Evolutionary conservation across 2,329 filamentous ascomycete species (phyloP), one percentile per base, ranked within the genome.

Genomic region (Pestalotiopsis sp.): DNA sequence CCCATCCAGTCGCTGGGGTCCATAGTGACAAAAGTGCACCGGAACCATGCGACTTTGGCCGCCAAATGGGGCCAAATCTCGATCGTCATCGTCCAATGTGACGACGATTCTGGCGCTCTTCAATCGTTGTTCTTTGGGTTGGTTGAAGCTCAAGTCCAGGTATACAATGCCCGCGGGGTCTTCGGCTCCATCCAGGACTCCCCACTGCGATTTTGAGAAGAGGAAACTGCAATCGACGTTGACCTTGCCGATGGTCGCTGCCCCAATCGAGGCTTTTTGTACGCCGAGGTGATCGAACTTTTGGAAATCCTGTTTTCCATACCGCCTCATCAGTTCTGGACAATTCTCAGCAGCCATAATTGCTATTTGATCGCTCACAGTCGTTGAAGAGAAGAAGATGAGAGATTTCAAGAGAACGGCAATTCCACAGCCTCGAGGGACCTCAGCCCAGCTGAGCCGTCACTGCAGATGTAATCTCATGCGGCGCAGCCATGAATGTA

Each of bases 181-280:
- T 20, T 73, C 61, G 9, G 66, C 68, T 1, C 62, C 63, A 14
- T 67, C 68, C 6, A 76, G 63, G 9, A 74, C 70, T 3, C 75
- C 75, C 75, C 75, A 77, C 67, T 71, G 70, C 1, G 75, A 76
- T 52, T 74, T 74, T 44, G 70, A 69, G 63, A 76, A 76, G 17
- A 73, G 67, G 58, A 77, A 76, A n/a, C 69, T 67, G 67, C 74
- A 76, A 38, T 74, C 71, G 11, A 76, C 74, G 9, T 70, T 69
- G 13, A 76, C 67, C 30, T 74, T 72, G 0, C 74, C 74, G 2
- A 76, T 66, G 1, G 69, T 68, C 0, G 67, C 70, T 22, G 55
- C 67, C 1, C 70, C 73, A n/a, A 75, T 48, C 14, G 70, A 74
- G 20, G 70, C 70, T 10, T 68, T 65, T 26, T 69, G 67, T 17